These are phyloP conservation scores for Coemansia sp. DNA, from an alignment of 192 early-diverging fungal species.

Conservation along the genomic window DNA sequence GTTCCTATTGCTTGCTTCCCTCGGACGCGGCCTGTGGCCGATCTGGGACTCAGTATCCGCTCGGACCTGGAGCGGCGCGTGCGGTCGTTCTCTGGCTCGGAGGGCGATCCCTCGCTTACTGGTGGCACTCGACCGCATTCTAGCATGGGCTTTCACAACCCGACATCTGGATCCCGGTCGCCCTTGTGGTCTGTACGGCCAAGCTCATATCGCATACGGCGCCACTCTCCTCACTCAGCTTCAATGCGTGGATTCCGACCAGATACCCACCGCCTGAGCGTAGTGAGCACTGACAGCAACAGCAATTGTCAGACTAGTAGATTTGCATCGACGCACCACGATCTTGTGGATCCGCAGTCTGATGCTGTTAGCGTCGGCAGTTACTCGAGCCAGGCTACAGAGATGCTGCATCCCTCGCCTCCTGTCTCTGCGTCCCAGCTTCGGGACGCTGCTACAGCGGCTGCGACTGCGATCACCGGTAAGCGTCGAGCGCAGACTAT, in stretches of 20 bases:
- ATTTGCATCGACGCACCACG: conserved; percentile 4
- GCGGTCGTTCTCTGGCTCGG: conserved; percentile 55
- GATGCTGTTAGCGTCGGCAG: conserved; percentile 33
- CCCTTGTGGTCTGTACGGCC: conserved; percentile 29
- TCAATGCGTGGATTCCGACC: conserved; percentile 35
- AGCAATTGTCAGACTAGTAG: conserved; percentile 19
- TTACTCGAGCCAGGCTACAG: conserved; percentile 40
- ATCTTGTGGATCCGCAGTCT: conserved; percentile 30
- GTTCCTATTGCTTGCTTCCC: conserved; percentile 1
- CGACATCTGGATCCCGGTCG: conserved; percentile 23
- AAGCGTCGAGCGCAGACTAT: conserved; percentile 52
- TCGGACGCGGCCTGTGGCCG: conserved; percentile 26
- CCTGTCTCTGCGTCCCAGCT: conserved; percentile 15
- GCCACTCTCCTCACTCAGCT: conserved; percentile 42
- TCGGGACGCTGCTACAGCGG: conserved; percentile 1
- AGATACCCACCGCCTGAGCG: conserved; percentile 36
- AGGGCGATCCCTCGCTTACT: conserved; percentile 17
- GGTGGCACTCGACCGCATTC: conserved; percentile 41
- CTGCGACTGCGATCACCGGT: background rate
- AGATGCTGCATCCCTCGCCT: conserved; percentile 23
- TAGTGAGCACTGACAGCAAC: conserved; percentile 30
- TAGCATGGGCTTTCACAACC: conserved; percentile 53
- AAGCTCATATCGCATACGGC: conserved; percentile 20
- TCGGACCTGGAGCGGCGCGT: conserved; percentile 54
- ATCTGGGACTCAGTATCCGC: conserved; percentile 52